Evolutionary conservation across 2,329 filamentous ascomycete species (phyloP).

Genomic region (Boeremia exigua): DNA sequence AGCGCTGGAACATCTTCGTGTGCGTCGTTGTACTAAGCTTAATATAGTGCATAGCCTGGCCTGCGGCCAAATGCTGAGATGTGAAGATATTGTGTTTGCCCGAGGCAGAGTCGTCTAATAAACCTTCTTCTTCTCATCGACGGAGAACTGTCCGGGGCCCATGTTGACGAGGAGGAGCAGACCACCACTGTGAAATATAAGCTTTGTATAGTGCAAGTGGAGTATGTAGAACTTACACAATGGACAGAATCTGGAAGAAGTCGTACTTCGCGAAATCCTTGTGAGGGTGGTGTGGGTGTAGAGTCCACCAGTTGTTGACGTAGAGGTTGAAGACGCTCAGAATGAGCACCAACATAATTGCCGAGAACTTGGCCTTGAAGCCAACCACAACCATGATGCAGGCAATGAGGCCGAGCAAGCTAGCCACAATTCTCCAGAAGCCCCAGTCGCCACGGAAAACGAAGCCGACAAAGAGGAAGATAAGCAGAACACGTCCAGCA

Average conservation of each 20-base stretch:
- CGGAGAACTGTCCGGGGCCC: slow-evolving; percentile 95
- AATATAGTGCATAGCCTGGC: slow-evolving; percentile 16
- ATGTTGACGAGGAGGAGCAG: slow-evolving; percentile 97
- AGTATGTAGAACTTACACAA: slow-evolving; percentile 68
- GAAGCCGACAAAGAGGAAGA: slow-evolving; percentile 97
- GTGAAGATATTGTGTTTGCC: slow-evolving; percentile 13
- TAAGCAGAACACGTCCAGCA: slow-evolving; percentile 90
- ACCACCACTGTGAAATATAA: slow-evolving; percentile 67
- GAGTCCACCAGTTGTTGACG: slow-evolving; percentile 99
- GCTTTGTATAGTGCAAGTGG: not conserved
- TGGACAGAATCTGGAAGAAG: slow-evolving; percentile 99
- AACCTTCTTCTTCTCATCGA: slow-evolving; percentile 99
- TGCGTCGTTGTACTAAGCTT: slow-evolving; percentile 20
- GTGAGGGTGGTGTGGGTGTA: slow-evolving; percentile 97
- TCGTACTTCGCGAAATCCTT: slow-evolving; percentile 99
- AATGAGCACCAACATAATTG: slow-evolving; percentile 91
- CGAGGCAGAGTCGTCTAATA: slow-evolving; percentile 64
- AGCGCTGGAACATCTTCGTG: slow-evolving; percentile 12
- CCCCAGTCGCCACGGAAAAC: slow-evolving; percentile 95
- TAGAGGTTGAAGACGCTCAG: slow-evolving; percentile 95
- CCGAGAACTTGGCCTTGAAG: slow-evolving; percentile 99
- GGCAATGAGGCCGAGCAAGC: slow-evolving; percentile 82
- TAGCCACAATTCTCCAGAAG: slow-evolving; percentile 84
- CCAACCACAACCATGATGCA: slow-evolving; percentile 99
- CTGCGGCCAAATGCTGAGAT: slow-evolving; percentile 11